phyloP scores from a whole-genome alignment of 2,329 filamentous ascomycete species.

The Microdochium nivale region DNA sequence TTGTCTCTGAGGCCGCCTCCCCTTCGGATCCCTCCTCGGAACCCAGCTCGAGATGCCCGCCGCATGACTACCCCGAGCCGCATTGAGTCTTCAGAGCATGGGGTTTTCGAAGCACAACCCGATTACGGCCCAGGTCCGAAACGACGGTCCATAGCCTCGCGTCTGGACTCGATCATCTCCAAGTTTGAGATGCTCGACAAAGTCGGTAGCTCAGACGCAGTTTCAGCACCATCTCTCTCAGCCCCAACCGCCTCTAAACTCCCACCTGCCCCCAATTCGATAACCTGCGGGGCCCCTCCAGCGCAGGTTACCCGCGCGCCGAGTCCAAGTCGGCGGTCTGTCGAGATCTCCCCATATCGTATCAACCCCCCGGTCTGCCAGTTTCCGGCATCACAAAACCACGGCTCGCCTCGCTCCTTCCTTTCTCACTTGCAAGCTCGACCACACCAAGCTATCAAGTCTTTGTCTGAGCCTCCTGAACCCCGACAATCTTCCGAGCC shows the following conservation, averaged over 20 bases:
- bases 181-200: conserved; percentile 24
- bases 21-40: neutral
- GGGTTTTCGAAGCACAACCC: neutral
- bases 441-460: neutral
- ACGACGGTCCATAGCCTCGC: neutral
- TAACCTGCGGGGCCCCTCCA: neutral
- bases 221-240: neutral
- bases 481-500: neutral
- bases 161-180: conserved; percentile 20
- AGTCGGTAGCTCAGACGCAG: conserved; percentile 10
- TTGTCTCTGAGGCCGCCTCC: neutral
- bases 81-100: neutral
- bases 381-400: neutral
- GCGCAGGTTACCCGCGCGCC: neutral
- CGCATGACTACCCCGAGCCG: neutral
- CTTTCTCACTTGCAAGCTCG: neutral
- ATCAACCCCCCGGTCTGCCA: neutral
- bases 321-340: neutral
- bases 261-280: neutral
- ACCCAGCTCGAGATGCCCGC: neutral
- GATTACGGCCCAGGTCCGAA: neutral
- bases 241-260: no score
- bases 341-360: neutral
- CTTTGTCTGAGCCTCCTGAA: neutral
- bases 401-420: neutral